phyloP scores from a whole-genome alignment of 2,329 filamentous ascomycete genomes.

The Tolypocladium sp. region DNA sequence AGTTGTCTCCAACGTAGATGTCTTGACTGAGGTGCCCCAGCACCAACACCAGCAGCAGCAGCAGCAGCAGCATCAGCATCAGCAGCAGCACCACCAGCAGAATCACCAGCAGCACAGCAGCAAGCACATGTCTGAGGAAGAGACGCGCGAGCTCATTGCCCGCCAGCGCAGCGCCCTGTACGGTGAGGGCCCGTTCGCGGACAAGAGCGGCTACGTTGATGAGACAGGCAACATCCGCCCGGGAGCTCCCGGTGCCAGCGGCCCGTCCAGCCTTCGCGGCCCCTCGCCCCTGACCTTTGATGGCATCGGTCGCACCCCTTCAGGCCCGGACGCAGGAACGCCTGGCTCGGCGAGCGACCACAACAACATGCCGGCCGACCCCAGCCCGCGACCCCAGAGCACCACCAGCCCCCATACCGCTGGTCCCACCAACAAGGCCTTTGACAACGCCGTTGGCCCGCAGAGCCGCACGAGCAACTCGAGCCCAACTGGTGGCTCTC shows the following conservation, averaged over 20 bases:
- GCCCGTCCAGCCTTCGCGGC: slow-evolving; percentile 58
- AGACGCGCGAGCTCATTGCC: slow-evolving; percentile 89
- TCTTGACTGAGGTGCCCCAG: slow-evolving; percentile 34
- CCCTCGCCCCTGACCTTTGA: slow-evolving; percentile 77
- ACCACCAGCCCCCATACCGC: slow-evolving; percentile 72
- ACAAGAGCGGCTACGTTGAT: slow-evolving; percentile 57
- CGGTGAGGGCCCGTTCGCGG: slow-evolving; percentile 64
- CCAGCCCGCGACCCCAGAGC: slow-evolving; percentile 66
- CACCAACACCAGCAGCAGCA: neutral
- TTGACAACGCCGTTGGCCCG: slow-evolving; percentile 44
- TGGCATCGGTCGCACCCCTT: slow-evolving; percentile 32
- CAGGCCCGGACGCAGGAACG: slow-evolving; percentile 25
- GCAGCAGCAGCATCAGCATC: neutral
- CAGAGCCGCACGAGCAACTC: slow-evolving; percentile 76
- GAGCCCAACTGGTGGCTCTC: slow-evolving; percentile 69
- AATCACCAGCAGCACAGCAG: slow-evolving; percentile 19
- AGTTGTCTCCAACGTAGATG: slow-evolving; percentile 35
- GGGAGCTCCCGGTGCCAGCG: slow-evolving; percentile 57
- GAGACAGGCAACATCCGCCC: slow-evolving; percentile 55
- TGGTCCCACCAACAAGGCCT: slow-evolving; percentile 45
- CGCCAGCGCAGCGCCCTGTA: slow-evolving; percentile 93
- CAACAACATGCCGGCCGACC: slow-evolving; percentile 33
- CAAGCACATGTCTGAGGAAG: slow-evolving; percentile 92
- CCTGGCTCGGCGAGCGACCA: slow-evolving; percentile 30
- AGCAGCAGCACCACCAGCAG: neutral